Conservation (phyloP, 2,329 filamentous ascomycete genomes). For the Apiospora saccharicola region DNA sequence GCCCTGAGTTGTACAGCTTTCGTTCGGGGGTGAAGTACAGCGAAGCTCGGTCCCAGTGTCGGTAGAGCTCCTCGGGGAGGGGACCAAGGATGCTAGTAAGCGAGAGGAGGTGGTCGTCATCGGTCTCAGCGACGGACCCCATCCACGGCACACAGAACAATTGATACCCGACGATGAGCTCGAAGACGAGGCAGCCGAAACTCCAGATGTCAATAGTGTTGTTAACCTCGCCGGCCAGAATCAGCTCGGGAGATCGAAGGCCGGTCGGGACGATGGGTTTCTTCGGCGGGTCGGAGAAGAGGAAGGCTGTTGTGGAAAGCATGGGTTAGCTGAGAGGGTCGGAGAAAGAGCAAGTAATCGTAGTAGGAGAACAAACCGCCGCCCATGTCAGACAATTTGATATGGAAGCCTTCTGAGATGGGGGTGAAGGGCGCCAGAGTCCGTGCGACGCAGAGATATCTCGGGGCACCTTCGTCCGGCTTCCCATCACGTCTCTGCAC, state of each 20-base stretch:
- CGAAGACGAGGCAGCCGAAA: slow-evolving; percentile 43
- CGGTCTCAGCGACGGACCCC: slow-evolving; percentile 27
- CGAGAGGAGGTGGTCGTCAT: slow-evolving; percentile 36
- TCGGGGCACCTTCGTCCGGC: slow-evolving; percentile 39
- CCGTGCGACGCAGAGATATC: slow-evolving; percentile 41
- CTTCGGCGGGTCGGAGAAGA: slow-evolving; percentile 36
- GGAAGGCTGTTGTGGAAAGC: too few relatives aligned
- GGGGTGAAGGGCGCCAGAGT: slow-evolving; percentile 35
- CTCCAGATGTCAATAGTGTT: slow-evolving; percentile 41
- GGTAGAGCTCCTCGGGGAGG: slow-evolving; percentile 32
- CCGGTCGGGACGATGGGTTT: slow-evolving; percentile 36
- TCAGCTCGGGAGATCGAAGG: slow-evolving; percentile 40
- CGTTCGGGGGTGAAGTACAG: slow-evolving; percentile 38
- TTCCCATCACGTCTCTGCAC: slow-evolving; percentile 42
- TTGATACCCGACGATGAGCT: slow-evolving; percentile 40
- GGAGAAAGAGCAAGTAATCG: too few relatives aligned
- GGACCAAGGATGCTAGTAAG: slow-evolving; percentile 34
- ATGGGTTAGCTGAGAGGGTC: too few relatives aligned
- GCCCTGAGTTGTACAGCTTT: slow-evolving; percentile 37
- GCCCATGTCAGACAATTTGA: slow-evolving; percentile 43
- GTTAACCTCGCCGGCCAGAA: slow-evolving; percentile 36
- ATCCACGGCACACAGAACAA: slow-evolving; percentile 37
- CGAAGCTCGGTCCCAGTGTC: slow-evolving; percentile 37
- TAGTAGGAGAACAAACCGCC: too few relatives aligned
- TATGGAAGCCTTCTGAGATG: slow-evolving; percentile 36